Evolutionary conservation across 306 rosid genomes (phyloP), one percentile per base, ranked within the genome.

Genomic region (Dryas octopetala): DNA sequence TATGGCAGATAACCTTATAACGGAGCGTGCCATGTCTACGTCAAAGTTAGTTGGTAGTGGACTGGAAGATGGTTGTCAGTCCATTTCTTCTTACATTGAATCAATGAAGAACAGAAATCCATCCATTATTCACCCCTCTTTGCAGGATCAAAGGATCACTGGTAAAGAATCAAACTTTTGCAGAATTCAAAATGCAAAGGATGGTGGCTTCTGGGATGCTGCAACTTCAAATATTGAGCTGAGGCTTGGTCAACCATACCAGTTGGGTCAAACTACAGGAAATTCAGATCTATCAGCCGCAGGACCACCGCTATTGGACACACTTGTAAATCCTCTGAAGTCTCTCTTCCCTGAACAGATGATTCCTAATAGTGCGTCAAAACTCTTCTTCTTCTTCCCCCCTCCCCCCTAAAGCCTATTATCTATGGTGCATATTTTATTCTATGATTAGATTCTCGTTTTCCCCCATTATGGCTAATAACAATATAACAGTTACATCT

Each of bases 201-300:
- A 70, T 73, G 76, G 78, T 71, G 72, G 71, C 57, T 61, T 86
- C 76, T 66, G 79, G 75, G 85, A 75, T 73, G 85, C 83, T 73
- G 74, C 87, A 72, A 66, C 64, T 71, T 90, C 92, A 59, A 86
- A 83, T 78, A 63, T 88, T 68, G 89, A 86, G 78, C 81, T 86
- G 72, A 84, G 83, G 82, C 92, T 88, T 75, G 96, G 92, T 73
- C 92, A 90, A 74, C 84, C 87, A 62, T 78, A 79, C 70, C 83
- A 82, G 65, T 76, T 76, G 48, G 74, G 80, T 66, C 75, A 80
- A 55, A 47, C 70, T 48, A 76, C 75, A 40, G 83, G 86, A 81
- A 77, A 73, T 74, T 69, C 81, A 76, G 79, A 80, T 80, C 53
- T 62, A 28, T 70, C 90, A 19, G 65, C 83, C 62, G 32, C 47